Conservation (phyloP, 2,329 filamentous ascomycete genomes). For the Cladorrhinum sp. region DNA sequence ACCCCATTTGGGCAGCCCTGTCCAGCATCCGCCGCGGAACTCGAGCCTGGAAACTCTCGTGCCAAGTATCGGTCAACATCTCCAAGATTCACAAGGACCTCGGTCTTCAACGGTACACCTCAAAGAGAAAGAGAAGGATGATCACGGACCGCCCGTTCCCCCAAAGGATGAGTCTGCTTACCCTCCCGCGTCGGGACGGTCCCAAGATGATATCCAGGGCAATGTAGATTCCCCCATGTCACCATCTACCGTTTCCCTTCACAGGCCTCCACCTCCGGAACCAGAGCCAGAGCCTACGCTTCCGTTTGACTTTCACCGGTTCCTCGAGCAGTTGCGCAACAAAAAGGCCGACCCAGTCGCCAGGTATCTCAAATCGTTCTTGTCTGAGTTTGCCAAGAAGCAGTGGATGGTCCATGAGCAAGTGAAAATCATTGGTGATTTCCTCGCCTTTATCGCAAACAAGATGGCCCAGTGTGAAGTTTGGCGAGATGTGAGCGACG, state of each 20-base stretch:
- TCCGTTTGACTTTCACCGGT: slow-evolving; percentile 96
- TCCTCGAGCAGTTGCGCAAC: slow-evolving; percentile 91
- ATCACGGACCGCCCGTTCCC: slow-evolving; percentile 55
- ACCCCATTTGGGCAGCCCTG: slow-evolving; percentile 64
- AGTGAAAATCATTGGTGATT: slow-evolving; percentile 97
- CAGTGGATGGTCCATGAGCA: slow-evolving; percentile 99
- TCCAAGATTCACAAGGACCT: slow-evolving; percentile 46
- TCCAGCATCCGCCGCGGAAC: slow-evolving; percentile 74
- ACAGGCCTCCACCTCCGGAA: slow-evolving; percentile 68
- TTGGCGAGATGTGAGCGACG: slow-evolving; percentile 92
- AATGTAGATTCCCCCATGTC: slow-evolving; percentile 41
- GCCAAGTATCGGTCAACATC: slow-evolving; percentile 46
- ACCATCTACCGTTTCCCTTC: slow-evolving; percentile 45
- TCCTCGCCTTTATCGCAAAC: slow-evolving; percentile 92
- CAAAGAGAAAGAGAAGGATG: slow-evolving; percentile 40
- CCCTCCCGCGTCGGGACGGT: slow-evolving; percentile 37
- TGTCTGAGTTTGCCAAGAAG: slow-evolving; percentile 91
- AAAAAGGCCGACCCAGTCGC: slow-evolving; percentile 98
- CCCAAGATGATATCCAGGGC: slow-evolving; percentile 38
- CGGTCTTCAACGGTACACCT: slow-evolving; percentile 38
- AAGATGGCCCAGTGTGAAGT: slow-evolving; percentile 98
- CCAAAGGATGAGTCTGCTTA: slow-evolving; percentile 55
- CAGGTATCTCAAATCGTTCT: slow-evolving; percentile 89
- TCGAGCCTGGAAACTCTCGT: slow-evolving; percentile 79
- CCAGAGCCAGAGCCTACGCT: slow-evolving; percentile 77